Base-by-base conservation (phyloP, 2,329 filamentous ascomycete genomes). In the Lecanoromycetidae sp. region DNA sequence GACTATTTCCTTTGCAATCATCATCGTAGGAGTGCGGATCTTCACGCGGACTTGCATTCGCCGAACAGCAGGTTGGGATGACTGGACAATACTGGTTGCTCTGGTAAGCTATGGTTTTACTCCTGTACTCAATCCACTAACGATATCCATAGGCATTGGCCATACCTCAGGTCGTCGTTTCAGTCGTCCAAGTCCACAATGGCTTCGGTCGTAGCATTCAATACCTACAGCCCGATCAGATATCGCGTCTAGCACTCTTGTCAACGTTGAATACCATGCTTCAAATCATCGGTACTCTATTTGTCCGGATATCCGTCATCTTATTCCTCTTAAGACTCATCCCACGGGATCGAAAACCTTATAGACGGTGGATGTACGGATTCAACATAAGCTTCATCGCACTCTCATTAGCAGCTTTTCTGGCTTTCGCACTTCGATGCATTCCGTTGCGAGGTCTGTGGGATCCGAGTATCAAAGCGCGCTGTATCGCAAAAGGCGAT, bases 11-110 rank as follows among this genome's bases (percentile, higher is more conserved):
- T n/a, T 42, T 32, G 29, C 26, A 5, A 6, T 22, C 9, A 10
- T 42, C 7, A 2, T 42, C 15, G 26, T 42, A 47, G 56, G 56
- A 44, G 60, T 66, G 61, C 69, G 63, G 67, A 68, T 67, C 69
- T 42, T 22, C 10, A n/a, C 20, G 17, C 39, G 39, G 20, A 27
- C 25, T 2, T n/a, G 29, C 7, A 8, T 23, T n/a, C 27, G 27
- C 39, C 17, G 19, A 2, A 42, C 5, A 7, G 7, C 32, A 20
- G 39, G 27, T 17, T 42, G 39, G 39, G 39, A 42, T 33, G 39
- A 42, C 27, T 42, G 15, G 5, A n/a, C 26, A 32, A 42, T 42
- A 15, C 22, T 42, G 13, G 12, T 42, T 17, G 25, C 39, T 10
- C 6, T 32, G 2, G 39, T 32, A 10, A 30, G 39, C 12, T 20